phyloP scores from a whole-genome alignment of 345 rosid genomes.

The Bretschneidera sinensis region DNA sequence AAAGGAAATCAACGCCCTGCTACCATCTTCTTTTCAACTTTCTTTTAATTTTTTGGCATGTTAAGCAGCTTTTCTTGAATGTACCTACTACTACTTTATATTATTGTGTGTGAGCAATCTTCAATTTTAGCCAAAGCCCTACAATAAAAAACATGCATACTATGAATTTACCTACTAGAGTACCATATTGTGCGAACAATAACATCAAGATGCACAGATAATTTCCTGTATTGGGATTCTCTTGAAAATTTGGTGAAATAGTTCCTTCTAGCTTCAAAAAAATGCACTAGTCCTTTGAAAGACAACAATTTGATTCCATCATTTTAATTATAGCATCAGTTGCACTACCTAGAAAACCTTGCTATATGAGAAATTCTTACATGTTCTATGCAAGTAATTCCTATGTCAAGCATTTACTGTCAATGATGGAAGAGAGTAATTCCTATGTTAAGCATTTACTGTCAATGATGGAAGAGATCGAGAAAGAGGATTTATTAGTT shows the following conservation, averaged over 20 bases:
- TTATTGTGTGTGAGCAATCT: neutral
- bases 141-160: neutral
- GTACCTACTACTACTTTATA: neutral
- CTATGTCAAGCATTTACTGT: no score
- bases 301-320: neutral
- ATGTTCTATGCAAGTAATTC: no score
- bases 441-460: no score
- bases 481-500: no score
- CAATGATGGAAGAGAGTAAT: no score
- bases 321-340: no score
- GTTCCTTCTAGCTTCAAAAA: no score
- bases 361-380: no score
- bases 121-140: neutral
- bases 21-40: neutral
- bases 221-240: neutral
- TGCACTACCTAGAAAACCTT: no score
- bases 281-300: neutral
- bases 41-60: conserved; percentile 5
- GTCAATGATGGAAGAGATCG: no score
- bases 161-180: no score
- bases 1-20: neutral
- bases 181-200: no score
- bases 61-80: conserved; percentile 14
- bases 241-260: neutral
- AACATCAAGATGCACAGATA: neutral